Conservation (phyloP, 2,329 filamentous ascomycete species). For the Cryoendolithus antarcticus region DNA sequence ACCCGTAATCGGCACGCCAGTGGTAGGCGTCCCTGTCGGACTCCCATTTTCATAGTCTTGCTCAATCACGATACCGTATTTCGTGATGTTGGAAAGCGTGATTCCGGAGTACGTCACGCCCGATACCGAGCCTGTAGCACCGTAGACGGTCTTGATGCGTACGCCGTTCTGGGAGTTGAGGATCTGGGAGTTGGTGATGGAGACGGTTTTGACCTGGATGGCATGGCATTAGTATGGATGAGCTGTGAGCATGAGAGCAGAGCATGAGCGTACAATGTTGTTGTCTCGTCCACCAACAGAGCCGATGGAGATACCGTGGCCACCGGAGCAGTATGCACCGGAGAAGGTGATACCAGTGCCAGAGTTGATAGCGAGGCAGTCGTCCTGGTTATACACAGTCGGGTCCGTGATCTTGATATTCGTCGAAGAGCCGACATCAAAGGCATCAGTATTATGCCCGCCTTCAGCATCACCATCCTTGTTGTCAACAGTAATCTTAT, state of each 20-base stretch:
- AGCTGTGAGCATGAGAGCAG: too few species aligned
- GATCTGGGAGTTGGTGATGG: conserved; percentile 30
- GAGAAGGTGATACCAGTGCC: conserved; percentile 32
- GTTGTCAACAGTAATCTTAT: conserved; percentile 45
- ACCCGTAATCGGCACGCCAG: conserved; percentile 42
- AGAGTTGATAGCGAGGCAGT: conserved; percentile 20
- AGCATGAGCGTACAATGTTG: conserved; percentile 35
- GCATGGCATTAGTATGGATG: conserved; percentile 31
- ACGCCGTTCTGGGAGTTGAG: conserved; percentile 38
- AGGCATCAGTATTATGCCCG: conserved; percentile 22
- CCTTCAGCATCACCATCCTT: conserved; percentile 34
- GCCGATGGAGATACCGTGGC: conserved; percentile 44
- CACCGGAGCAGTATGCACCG: conserved; percentile 33
- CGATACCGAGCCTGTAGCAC: conserved; percentile 38
- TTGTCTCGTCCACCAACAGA: conserved; percentile 41
- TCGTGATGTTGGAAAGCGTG: conserved; percentile 36
- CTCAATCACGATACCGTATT: conserved; percentile 46
- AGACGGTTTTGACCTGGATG: conserved; percentile 39
- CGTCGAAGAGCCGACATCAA: conserved; percentile 16
- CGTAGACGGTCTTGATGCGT: conserved; percentile 43
- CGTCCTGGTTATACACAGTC: conserved; percentile 20
- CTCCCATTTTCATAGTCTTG: conserved; percentile 45
- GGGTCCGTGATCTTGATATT: conserved; percentile 15
- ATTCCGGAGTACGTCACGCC: conserved; percentile 44
- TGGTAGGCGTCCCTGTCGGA: conserved; percentile 20